Conservation (phyloP, 352 stramenopile species). For the Phytophthora pluvialis region DNA sequence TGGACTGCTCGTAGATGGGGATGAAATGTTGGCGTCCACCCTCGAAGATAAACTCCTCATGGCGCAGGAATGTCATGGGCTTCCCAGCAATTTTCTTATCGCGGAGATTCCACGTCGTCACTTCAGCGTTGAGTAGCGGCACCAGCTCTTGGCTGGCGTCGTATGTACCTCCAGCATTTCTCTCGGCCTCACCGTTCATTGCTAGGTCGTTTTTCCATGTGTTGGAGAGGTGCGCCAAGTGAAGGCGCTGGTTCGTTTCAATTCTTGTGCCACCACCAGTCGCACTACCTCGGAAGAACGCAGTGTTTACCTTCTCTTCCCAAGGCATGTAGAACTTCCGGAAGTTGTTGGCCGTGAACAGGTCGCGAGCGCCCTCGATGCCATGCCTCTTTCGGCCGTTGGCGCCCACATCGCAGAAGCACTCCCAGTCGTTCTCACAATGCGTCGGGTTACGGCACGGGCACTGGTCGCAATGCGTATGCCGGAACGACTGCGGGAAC, state of each 20-base stretch:
- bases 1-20: constrained; percentile 98
- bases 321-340: constrained; percentile 96
- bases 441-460: constrained; percentile 64
- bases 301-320: constrained; percentile 96
- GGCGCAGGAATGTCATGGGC: constrained; percentile 95
- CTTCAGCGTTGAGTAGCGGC: constrained; percentile 96
- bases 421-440: constrained; percentile 85
- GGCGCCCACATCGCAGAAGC: constrained; percentile 69
- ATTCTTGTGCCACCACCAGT: constrained; percentile 95
- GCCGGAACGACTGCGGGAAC: constrained; percentile 92
- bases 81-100: constrained; percentile 97
- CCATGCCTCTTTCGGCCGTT: constrained; percentile 76
- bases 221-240: constrained; percentile 91
- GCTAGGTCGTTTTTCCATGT: constrained; percentile 92
- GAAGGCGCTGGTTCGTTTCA: constrained; percentile 97
- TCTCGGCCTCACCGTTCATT: constrained; percentile 80
- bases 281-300: constrained; percentile 98
- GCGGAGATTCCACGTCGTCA: constrained; percentile 96
- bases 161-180: constrained; percentile 7
- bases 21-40: constrained; percentile 96
- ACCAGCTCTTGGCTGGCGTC: constrained; percentile 47
- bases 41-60: constrained; percentile 83
- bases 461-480: constrained; percentile 84
- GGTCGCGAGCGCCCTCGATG: constrained; percentile 81
- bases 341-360: constrained; percentile 98